Conservation (phyloP, 805 yeast genomes). For the Yamadazyma paraphyllophila region DNA sequence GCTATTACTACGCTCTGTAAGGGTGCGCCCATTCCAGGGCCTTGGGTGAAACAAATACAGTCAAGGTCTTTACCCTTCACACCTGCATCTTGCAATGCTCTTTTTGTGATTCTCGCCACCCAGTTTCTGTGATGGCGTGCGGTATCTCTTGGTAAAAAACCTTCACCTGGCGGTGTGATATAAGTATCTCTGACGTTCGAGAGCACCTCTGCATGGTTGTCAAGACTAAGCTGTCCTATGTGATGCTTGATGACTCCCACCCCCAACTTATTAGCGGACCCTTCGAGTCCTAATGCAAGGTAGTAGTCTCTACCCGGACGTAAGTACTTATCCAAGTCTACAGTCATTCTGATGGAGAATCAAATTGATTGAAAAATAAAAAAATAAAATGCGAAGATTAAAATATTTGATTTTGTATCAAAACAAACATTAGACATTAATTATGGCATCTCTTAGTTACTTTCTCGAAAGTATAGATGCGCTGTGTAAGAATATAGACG, state of each 20-base stretch:
- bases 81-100: constrained; percentile 62
- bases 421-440: background rate
- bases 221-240: constrained; percentile 51
- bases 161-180: constrained; percentile 97
- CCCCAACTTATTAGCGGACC: constrained; percentile 95
- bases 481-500: constrained; percentile 38
- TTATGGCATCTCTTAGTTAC: constrained; percentile 17
- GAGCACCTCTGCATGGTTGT: constrained; percentile 70
- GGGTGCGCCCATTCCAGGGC: constrained; percentile 99
- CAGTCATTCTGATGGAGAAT: constrained; percentile 25
- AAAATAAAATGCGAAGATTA: background rate
- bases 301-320: constrained; percentile 49
- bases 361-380: background rate
- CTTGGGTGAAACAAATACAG: constrained; percentile 91
- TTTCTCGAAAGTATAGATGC: constrained; percentile 34
- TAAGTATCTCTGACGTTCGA: constrained; percentile 95
- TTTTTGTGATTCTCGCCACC: constrained; percentile 76
- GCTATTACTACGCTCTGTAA: constrained; percentile 88
- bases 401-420: background rate
- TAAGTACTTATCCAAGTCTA: constrained; percentile 46
- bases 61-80: constrained; percentile 55
- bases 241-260: constrained; percentile 86
- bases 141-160: constrained; percentile 93
- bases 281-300: constrained; percentile 88
- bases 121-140: constrained; percentile 96